Evolutionary conservation across 2,329 filamentous ascomycete genomes (phyloP).

Genomic region (Parastagonospora nodorum): DNA sequence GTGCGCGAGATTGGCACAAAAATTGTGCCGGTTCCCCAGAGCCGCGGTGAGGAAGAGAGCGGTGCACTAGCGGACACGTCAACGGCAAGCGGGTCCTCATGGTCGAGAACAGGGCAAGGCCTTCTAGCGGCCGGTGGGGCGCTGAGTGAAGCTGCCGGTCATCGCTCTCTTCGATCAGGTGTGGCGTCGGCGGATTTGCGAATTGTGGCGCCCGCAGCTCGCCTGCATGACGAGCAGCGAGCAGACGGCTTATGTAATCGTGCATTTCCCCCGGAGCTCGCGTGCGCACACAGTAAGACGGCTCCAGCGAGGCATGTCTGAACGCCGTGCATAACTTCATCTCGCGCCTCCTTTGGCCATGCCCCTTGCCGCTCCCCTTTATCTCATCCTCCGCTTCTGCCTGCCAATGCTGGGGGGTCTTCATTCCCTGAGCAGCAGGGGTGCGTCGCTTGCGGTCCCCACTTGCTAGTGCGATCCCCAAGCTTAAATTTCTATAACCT

Average conservation of each 20-base stretch:
- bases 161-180: conserved; percentile 3
- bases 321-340: no score
- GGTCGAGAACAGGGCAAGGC: conserved; percentile 18
- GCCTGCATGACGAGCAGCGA: conserved; percentile 7
- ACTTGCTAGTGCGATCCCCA: conserved; percentile 21
- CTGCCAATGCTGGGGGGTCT: conserved; percentile 22
- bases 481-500: conserved; percentile 27
- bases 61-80: conserved; percentile 37
- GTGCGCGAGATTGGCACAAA: conserved; percentile 2
- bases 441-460: conserved; percentile 32
- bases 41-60: conserved; percentile 17
- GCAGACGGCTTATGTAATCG: background rate
- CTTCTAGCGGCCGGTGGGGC: conserved; percentile 21
- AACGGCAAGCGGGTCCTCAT: conserved; percentile 29
- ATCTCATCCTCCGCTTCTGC: conserved; percentile 5
- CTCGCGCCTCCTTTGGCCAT: no score
- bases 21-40: conserved; percentile 25
- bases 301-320: no score
- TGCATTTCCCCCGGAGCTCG: background rate
- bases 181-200: conserved; percentile 6
- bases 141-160: conserved; percentile 16
- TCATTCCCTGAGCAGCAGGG: conserved; percentile 17
- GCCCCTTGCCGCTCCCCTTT: background rate
- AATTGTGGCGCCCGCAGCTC: conserved; percentile 12
- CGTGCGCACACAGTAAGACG: no score